These are phyloP conservation scores for Cavenderia fasciculata DNA, from an alignment of 78 protist species.

Conservation along the genomic window DNA sequence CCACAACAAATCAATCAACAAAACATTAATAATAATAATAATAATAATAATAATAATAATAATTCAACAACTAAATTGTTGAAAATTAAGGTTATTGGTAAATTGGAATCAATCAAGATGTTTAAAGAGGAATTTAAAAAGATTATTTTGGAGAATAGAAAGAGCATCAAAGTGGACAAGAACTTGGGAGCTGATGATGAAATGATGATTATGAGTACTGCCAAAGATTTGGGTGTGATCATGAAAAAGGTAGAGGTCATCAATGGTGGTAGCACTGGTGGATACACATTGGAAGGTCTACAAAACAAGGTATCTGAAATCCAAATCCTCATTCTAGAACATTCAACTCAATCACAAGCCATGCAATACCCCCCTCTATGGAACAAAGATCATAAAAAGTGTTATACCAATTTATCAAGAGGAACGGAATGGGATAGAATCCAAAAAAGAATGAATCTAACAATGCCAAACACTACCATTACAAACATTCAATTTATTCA, in stretches of 20 bases:
- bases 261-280: no score
- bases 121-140: no score
- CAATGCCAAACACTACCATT: not conserved
- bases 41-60: not conserved
- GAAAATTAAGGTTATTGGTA: not conserved
- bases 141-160: no score
- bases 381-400: not conserved
- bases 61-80: not conserved
- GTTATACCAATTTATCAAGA: not conserved
- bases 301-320: conserved; percentile 3
- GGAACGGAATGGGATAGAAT: not conserved
- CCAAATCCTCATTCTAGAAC: not conserved
- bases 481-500: not conserved
- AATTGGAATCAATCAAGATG: no score
- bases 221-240: no score
- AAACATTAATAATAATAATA: not conserved
- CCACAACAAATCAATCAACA: not conserved
- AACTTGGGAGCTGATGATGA: no score
- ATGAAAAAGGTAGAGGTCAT: no score
- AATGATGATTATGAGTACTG: no score
- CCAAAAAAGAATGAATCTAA: not conserved
- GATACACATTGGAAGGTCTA: not conserved
- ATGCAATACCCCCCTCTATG: conserved; percentile 3
- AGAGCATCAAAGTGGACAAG: no score
- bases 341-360: not conserved